Evolutionary conservation across 1,284 basidiomycete species (phyloP).

Genomic region (Microbotryum saponariae): DNA sequence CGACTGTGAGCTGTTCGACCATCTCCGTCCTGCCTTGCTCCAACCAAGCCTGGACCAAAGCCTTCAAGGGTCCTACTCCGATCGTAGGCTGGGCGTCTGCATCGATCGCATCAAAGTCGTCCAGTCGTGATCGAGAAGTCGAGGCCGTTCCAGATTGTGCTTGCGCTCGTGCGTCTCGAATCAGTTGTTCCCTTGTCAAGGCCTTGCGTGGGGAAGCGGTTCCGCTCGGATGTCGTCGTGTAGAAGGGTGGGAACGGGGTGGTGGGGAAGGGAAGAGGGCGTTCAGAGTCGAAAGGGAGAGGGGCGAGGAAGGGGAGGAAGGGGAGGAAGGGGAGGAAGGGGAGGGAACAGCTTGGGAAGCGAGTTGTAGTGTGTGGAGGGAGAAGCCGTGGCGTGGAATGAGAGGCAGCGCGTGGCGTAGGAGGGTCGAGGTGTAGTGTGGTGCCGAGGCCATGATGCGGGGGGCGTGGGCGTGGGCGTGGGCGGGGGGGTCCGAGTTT

Average conservation of each 20-base stretch:
- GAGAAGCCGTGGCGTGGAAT: constrained; percentile 21
- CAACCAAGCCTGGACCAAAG: constrained; percentile 12
- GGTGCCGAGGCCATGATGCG: not conserved
- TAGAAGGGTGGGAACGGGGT: no score
- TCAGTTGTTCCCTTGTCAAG: no score
- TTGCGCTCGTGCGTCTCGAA: no score
- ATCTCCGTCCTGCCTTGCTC: constrained; percentile 17
- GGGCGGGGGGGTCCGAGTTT: not conserved
- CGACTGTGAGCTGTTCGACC: not conserved
- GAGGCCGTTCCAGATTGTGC: no score
- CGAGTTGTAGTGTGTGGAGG: constrained; percentile 7
- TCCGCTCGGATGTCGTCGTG: no score
- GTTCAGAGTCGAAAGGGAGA: constrained; percentile 6
- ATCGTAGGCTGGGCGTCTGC: no score
- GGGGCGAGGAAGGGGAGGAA: not conserved
- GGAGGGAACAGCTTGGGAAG: not conserved
- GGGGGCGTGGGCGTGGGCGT: no score
- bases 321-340: not conserved
- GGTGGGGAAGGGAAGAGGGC: constrained; percentile 26
- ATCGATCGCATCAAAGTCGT: no score
- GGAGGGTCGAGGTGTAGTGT: constrained; percentile 9
- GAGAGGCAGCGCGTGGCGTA: constrained; percentile 21
- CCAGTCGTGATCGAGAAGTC: no score
- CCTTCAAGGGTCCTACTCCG: no score
- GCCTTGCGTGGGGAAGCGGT: no score